Evolutionary conservation across 2,329 filamentous ascomycete species (phyloP).

Genomic region (Phaeosphaeriaceae sp.): DNA sequence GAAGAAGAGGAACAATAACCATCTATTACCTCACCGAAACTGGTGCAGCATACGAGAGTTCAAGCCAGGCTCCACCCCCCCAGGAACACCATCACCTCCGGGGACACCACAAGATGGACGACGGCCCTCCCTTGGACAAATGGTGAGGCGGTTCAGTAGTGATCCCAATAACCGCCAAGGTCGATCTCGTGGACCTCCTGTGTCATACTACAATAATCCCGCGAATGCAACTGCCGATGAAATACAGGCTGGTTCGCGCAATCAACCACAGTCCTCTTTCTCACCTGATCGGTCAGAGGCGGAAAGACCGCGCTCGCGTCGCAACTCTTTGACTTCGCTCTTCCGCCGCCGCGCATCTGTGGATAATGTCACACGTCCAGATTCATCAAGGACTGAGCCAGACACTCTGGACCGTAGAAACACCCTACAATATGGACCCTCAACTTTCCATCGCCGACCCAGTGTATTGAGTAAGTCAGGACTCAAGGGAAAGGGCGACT

Average conservation of each 20-base stretch:
- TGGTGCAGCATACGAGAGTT: constrained; percentile 95
- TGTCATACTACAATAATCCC: constrained; percentile 48
- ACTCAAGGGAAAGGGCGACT: constrained; percentile 38
- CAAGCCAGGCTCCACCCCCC: constrained; percentile 74
- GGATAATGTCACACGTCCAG: constrained; percentile 31
- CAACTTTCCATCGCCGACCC: constrained; percentile 53
- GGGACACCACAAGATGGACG: constrained; percentile 33
- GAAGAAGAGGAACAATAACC: constrained; percentile 88
- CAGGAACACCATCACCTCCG: constrained; percentile 62
- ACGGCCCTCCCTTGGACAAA: constrained; percentile 43
- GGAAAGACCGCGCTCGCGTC: constrained; percentile 40
- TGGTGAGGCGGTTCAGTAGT: constrained; percentile 51
- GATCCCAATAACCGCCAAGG: constrained; percentile 32
- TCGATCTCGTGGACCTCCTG: constrained; percentile 42
- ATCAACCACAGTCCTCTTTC: constrained; percentile 42
- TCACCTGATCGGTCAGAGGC: constrained; percentile 41
- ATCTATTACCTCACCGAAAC: constrained; percentile 85
- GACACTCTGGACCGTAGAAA: constrained; percentile 20
- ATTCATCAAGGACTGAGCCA: constrained; percentile 34
- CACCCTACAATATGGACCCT: constrained; percentile 39
- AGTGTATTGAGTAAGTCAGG: constrained; percentile 52
- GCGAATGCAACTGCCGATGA: constrained; percentile 41
- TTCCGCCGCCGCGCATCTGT: constrained; percentile 44
- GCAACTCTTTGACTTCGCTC: constrained; percentile 42
- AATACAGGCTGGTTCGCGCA: constrained; percentile 25